Percentiles rank a stretch among this genome's conserved stretches.
These are phyloP conservation scores for Rubia peregrina DNA, from an alignment of 305 asterid species.

Conservation along the genomic window DNA sequence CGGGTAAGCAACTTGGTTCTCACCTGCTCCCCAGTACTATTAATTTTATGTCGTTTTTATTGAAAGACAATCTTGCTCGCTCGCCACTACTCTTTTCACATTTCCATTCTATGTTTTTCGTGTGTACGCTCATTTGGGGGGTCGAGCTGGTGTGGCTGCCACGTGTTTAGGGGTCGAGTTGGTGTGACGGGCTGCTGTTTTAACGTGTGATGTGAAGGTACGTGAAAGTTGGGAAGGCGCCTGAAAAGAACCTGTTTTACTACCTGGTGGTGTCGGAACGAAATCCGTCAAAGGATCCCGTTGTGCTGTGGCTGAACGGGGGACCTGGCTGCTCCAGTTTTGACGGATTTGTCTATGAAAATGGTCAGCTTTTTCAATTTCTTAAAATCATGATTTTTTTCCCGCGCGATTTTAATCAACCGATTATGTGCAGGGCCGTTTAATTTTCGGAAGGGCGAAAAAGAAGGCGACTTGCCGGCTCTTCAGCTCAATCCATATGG, in stretches of 20 bases:
- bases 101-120: no score
- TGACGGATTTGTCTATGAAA: constrained; percentile 67
- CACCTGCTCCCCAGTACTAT: background rate
- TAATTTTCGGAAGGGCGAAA: constrained; percentile 45
- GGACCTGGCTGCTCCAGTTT: constrained; percentile 71
- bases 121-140: no score
- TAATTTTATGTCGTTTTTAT: no score
- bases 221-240: constrained; percentile 28
- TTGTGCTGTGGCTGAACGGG: constrained; percentile 64
- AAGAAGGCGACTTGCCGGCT: constrained; percentile 33
- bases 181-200: no score
- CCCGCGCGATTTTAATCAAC: background rate
- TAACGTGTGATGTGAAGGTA: constrained; percentile 24
- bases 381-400: background rate
- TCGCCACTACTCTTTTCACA: no score
- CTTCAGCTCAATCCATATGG: constrained; percentile 51
- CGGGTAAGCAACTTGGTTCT: constrained; percentile 25
- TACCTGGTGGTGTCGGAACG: constrained; percentile 51
- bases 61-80: no score
- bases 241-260: constrained; percentile 44
- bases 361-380: constrained; percentile 26
- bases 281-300: constrained; percentile 39
- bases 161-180: no score
- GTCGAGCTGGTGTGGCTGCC: no score
- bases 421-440: constrained; percentile 41